phyloP scores from a whole-genome alignment of 805 yeast species.

The Starmerella sirachaensis region DNA sequence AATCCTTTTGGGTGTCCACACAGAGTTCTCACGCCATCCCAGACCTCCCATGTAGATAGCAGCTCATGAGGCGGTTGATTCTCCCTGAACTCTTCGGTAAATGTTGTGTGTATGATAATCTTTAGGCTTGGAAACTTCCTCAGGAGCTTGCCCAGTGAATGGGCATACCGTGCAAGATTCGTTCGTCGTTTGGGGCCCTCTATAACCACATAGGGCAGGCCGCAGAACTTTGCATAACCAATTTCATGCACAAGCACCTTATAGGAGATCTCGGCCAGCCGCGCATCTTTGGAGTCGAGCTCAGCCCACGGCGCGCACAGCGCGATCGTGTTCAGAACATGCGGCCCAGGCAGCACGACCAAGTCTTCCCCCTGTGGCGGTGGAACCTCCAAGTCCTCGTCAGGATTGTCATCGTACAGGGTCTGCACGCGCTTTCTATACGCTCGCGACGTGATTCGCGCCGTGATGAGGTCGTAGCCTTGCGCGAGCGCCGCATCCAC shows the following conservation, averaged over 20 bases:
- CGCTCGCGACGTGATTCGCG: constrained; percentile 42
- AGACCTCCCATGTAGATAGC: constrained; percentile 60
- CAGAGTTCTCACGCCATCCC: constrained; percentile 52
- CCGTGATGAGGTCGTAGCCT: constrained; percentile 43
- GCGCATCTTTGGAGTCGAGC: constrained; percentile 41
- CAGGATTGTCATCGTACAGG: constrained; percentile 13
- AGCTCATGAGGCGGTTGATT: constrained; percentile 29
- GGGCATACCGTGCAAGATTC: constrained; percentile 41
- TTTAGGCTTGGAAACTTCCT: constrained; percentile 23
- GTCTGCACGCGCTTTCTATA: constrained; percentile 25
- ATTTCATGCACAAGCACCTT: constrained; percentile 51
- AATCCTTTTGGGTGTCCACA: constrained; percentile 44
- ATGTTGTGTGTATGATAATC: constrained; percentile 26
- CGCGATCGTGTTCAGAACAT: constrained; percentile 39
- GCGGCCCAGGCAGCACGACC: constrained; percentile 34
- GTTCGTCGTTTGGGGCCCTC: constrained; percentile 54
- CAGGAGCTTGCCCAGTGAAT: constrained; percentile 30
- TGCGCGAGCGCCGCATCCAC: constrained; percentile 27
- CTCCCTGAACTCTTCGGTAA: constrained; percentile 34
- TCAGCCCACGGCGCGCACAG: constrained; percentile 60
- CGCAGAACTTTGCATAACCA: constrained; percentile 46
- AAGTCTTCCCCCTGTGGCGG: constrained; percentile 34
- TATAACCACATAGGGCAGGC: constrained; percentile 42
- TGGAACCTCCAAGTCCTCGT: constrained; percentile 6
- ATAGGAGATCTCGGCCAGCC: constrained; percentile 41